Percentiles rank a stretch among this genome's conserved stretches.
Evolutionary conservation across 2,329 filamentous ascomycete genomes (phyloP).

Genomic region (Pochonia chlamydosporia): DNA sequence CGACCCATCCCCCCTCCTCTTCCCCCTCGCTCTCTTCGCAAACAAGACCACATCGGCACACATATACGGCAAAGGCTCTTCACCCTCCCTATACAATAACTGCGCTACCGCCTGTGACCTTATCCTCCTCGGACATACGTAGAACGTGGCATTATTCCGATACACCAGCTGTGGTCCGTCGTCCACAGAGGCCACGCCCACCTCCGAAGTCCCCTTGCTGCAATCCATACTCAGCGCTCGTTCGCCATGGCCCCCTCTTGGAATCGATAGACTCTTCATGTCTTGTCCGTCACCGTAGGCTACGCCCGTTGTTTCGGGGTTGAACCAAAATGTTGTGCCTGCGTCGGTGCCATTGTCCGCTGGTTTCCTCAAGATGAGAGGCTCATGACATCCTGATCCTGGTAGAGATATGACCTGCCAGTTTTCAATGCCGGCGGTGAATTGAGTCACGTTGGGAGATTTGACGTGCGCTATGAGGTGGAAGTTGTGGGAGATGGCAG

Average conservation of each 20-base stretch:
- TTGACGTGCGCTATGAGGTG: slow-evolving; percentile 5
- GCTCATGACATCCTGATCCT: background rate
- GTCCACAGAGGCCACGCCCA: slow-evolving; percentile 1
- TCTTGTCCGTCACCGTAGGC: background rate
- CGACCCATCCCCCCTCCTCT: background rate
- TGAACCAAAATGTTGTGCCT: slow-evolving; percentile 6
- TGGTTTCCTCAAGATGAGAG: slow-evolving; percentile 2
- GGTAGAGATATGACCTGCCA: slow-evolving; percentile 3
- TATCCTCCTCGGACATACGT: slow-evolving; percentile 3
- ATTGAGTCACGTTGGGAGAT: slow-evolving; percentile 1
- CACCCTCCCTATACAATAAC: background rate
- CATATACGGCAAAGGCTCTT: slow-evolving; percentile 2
- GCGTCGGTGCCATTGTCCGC: background rate
- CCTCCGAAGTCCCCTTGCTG: slow-evolving; percentile 1
- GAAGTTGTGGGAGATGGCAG: slow-evolving; percentile 1
- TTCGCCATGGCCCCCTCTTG: slow-evolving; percentile 1
- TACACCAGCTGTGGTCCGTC: slow-evolving; percentile 6
- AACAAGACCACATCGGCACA: slow-evolving; percentile 6
- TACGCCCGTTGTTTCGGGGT: slow-evolving; percentile 1
- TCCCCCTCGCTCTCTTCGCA: slow-evolving; percentile 2
- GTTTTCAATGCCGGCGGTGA: slow-evolving; percentile 6
- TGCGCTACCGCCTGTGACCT: background rate
- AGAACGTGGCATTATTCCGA: slow-evolving; percentile 1
- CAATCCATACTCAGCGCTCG: slow-evolving; percentile 6
- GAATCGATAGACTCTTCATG: background rate